phyloP scores from a whole-genome alignment of 1,284 basidiomycete species.

The Cutaneotrichosporon cutaneum region DNA sequence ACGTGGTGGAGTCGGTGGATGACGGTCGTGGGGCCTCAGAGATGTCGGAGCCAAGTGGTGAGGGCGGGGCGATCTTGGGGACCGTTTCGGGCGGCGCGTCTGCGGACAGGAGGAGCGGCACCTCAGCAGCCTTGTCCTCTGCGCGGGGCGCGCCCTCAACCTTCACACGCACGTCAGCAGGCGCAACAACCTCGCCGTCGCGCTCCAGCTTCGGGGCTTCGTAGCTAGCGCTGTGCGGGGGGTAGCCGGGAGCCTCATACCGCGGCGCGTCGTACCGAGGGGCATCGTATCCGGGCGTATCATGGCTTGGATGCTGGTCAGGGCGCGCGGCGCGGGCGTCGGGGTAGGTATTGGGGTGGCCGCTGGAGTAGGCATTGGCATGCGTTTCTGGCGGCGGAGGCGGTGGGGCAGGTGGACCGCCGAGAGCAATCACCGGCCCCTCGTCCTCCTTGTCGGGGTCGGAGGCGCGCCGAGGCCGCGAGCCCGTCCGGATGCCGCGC shows the following conservation, averaged over 20 bases:
- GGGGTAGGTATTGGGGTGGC: too few relatives aligned
- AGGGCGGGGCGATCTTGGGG: neutral
- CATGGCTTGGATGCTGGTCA: neutral
- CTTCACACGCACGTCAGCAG: neutral
- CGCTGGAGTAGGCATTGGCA: neutral
- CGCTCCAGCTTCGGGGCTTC: neutral
- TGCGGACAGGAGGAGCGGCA: constrained; percentile 4
- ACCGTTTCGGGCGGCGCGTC: constrained; percentile 4
- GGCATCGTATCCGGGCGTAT: neutral
- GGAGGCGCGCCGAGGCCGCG: neutral
- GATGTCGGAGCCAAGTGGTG: neutral
- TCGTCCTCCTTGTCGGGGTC: neutral
- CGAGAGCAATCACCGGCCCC: neutral
- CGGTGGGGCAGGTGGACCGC: neutral
- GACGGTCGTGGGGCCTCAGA: neutral
- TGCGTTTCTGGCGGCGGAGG: neutral
- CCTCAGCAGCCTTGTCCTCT: neutral
- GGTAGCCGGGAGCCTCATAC: neutral
- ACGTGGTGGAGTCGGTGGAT: neutral
- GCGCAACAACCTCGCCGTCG: neutral
- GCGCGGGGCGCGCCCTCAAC: neutral
- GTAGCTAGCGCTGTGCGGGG: neutral
- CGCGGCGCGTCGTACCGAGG: neutral
- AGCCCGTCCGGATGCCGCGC: neutral
- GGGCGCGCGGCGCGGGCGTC: neutral